A percentile compares a stretch with the other conserved stretches of the same genome.
Conservation (phyloP, 2,329 filamentous ascomycete genomes). For the Trichoderma brevicompactum region DNA sequence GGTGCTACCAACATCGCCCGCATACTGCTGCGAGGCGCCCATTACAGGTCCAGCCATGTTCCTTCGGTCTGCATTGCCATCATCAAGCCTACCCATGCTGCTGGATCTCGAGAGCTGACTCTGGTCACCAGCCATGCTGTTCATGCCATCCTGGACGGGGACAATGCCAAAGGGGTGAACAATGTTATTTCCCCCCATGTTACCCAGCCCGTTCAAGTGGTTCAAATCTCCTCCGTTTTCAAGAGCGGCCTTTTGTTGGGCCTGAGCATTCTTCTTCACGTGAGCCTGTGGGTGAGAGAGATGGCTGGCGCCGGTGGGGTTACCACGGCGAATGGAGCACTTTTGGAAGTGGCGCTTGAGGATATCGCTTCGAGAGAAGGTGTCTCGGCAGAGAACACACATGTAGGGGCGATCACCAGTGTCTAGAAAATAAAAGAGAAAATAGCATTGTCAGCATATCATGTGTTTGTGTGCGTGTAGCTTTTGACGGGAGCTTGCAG, state of each 20-base stretch:
- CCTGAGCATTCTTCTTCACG: slow-evolving; percentile 74
- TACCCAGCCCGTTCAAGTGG: slow-evolving; percentile 65
- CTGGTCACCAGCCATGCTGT: slow-evolving; percentile 64
- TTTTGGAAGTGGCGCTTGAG: slow-evolving; percentile 99
- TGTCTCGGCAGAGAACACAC: slow-evolving; percentile 97
- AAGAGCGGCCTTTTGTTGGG: slow-evolving; percentile 62
- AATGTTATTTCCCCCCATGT: slow-evolving; percentile 61
- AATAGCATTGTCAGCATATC: slow-evolving; percentile 38
- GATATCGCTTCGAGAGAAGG: slow-evolving; percentile 96
- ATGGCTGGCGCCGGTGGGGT: slow-evolving; percentile 93
- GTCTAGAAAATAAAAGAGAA: slow-evolving; percentile 57
- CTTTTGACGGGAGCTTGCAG: too few relatives aligned
- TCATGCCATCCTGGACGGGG: slow-evolving; percentile 61
- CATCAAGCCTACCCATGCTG: slow-evolving; percentile 63
- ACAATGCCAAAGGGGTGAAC: slow-evolving; percentile 63
- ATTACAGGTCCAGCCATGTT: slow-evolving; percentile 58
- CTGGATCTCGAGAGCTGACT: slow-evolving; percentile 64
- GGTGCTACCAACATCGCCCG: slow-evolving; percentile 60
- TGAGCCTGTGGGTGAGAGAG: slow-evolving; percentile 90
- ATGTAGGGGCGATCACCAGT: slow-evolving; percentile 98
- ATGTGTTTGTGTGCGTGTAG: too few relatives aligned
- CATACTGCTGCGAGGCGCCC: slow-evolving; percentile 60
- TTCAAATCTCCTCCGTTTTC: slow-evolving; percentile 59
- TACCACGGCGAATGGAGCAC: slow-evolving; percentile 94
- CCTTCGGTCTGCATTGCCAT: slow-evolving; percentile 61